A percentile compares a stretch with the other conserved stretches of the same genome.
Evolutionary conservation across 805 yeast species (phyloP).

Genomic region (Wickerhamomyces strasburgensis): DNA sequence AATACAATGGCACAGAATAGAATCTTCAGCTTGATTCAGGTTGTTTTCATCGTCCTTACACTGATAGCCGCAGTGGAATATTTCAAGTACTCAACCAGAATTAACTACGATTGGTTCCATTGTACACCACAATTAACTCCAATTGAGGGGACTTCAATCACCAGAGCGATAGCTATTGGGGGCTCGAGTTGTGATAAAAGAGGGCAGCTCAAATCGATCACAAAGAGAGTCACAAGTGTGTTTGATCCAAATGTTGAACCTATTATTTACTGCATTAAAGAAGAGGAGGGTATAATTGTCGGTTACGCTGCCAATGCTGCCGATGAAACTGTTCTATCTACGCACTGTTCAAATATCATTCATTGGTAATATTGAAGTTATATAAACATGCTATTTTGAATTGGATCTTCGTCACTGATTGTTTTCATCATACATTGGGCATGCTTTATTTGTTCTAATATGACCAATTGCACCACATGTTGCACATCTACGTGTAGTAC

Average conservation of each 20-base stretch:
- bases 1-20: constrained; percentile 14
- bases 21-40: constrained; percentile 25
- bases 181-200: constrained; percentile 42
- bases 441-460: constrained; percentile 79
- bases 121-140: constrained; percentile 32
- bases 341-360: constrained; percentile 22
- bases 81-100: constrained; percentile 36
- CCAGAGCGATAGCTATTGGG: constrained; percentile 33
- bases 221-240: constrained; percentile 34
- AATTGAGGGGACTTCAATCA: constrained; percentile 24
- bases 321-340: constrained; percentile 13
- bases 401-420: constrained; percentile 13
- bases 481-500: constrained; percentile 74
- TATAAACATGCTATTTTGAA: background rate
- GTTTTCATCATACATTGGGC: constrained; percentile 75
- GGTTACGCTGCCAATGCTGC: constrained; percentile 18
- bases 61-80: constrained; percentile 38
- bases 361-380: constrained; percentile 17
- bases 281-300: constrained; percentile 23
- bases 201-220: constrained; percentile 36
- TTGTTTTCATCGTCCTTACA: constrained; percentile 25
- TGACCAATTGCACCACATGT: constrained; percentile 96
- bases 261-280: constrained; percentile 33
- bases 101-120: constrained; percentile 41
- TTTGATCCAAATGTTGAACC: constrained; percentile 34